Base-by-base conservation (phyloP, 1,284 basidiomycete species). In the Cryptococcus sp. region DNA sequence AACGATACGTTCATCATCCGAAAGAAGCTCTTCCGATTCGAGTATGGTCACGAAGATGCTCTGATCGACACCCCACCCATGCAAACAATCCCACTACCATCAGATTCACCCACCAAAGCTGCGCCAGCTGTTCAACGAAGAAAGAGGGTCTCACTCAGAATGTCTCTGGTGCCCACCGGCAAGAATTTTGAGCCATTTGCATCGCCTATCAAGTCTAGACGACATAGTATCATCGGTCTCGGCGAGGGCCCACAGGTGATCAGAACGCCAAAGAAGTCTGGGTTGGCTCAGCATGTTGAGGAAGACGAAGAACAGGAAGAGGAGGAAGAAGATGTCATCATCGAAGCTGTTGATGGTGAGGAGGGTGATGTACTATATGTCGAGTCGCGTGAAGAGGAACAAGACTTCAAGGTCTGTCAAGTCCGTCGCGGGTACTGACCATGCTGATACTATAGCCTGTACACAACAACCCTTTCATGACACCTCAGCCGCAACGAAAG, bases 11-110 rank as follows among this genome's bases (percentile, higher is more conserved):
- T 76, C 48, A 56, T 58, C 22, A 61, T 76, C 19, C 61, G 68
- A 39, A 70, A 72, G 54, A 70, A 73, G 56, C 55, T 61, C 18
- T 75, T 74, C 59, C 59, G 64, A 31, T 76, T 75, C 59, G 59
- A 67, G 22, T 75, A 75, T 41, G 61, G 62, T 3, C 25, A 55
- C 14, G 41, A 39, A 2, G 41, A 53, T 11, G 7, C 52, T 47
- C 10, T 16, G 19, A 2, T n/a, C 11, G 41, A 51, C 23, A 42
- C 50, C 39, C 50, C 49, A 16, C 48, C 46, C 7, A 39, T 39
- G 36, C 16, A 39, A 14, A 7, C 36, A 5, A 7, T n/a, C 4
- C 45, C 53, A 10, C 37, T 53, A 10, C 45, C 37, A 2, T n/a
- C 44, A 3, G 49, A 45, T 16, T 32, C 44, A 9, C 37, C 53